Percentiles rank a stretch among this genome's conserved stretches.
Conservation (phyloP, 768 basidiomycete species). For the Mycena sanguinolenta region DNA sequence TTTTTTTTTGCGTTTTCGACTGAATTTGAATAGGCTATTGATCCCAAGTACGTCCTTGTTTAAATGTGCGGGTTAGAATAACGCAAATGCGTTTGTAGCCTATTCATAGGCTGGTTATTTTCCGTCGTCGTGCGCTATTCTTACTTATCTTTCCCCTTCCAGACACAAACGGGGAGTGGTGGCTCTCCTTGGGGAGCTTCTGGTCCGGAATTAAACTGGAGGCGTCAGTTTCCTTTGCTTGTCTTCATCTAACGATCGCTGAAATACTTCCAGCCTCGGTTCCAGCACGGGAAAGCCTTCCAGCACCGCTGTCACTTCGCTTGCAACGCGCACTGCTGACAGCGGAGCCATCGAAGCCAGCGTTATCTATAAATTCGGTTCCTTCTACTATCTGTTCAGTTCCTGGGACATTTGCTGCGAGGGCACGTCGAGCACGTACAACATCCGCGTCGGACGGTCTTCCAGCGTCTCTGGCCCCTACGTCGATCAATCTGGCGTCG, state of each 20-base stretch:
- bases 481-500: slow-evolving; percentile 61
- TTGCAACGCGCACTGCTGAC: slow-evolving; percentile 60
- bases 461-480: slow-evolving; percentile 58
- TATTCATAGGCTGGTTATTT: slow-evolving; percentile 46
- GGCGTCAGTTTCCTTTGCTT: slow-evolving; percentile 36
- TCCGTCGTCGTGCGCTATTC: not conserved
- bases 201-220: slow-evolving; percentile 68
- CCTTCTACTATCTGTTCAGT: slow-evolving; percentile 68
- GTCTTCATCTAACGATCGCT: not conserved
- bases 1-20: not conserved
- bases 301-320: slow-evolving; percentile 53
- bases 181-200: slow-evolving; percentile 66
- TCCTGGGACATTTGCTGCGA: slow-evolving; percentile 69
- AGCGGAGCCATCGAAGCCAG: slow-evolving; percentile 65
- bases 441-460: slow-evolving; percentile 69
- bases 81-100: slow-evolving; percentile 37
- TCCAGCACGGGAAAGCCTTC: slow-evolving; percentile 58
- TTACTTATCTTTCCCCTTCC: slow-evolving; percentile 4
- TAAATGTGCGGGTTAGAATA: not conserved
- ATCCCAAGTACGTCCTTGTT: slow-evolving; percentile 58
- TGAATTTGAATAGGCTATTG: slow-evolving; percentile 57
- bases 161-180: slow-evolving; percentile 62
- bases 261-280: slow-evolving; percentile 43
- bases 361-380: slow-evolving; percentile 57
- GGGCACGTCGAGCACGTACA: slow-evolving; percentile 68